Conservation (phyloP, 1,284 basidiomycete species). For the Malassezia globosa region DNA sequence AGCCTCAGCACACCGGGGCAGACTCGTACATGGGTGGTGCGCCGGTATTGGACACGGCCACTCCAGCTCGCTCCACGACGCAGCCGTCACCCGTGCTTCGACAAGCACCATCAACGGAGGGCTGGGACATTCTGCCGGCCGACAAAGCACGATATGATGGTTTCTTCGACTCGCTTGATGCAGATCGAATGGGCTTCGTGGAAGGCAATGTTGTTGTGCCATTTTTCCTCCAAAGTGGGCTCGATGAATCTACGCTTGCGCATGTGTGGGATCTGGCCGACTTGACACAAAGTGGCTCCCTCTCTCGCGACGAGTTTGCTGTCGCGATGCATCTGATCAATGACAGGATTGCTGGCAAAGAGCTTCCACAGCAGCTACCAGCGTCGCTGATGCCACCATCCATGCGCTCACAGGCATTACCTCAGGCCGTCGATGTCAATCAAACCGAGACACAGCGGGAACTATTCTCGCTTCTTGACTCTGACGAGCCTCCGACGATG, state of each 20-base stretch:
- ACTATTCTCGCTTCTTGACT: slow-evolving; percentile 54
- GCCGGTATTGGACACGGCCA: slow-evolving; percentile 7
- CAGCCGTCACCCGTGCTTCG: background rate
- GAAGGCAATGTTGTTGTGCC: slow-evolving; percentile 89
- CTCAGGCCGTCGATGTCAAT: slow-evolving; percentile 29
- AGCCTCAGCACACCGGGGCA: slow-evolving; percentile 15
- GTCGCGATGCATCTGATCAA: slow-evolving; percentile 93
- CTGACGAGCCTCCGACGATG: slow-evolving; percentile 51
- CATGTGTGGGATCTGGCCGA: slow-evolving; percentile 93
- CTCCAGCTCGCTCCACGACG: slow-evolving; percentile 7
- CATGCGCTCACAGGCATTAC: slow-evolving; percentile 51
- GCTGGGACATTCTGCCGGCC: slow-evolving; percentile 73
- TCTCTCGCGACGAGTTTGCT: slow-evolving; percentile 87
- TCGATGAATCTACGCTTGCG: slow-evolving; percentile 72
- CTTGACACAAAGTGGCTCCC: slow-evolving; percentile 71
- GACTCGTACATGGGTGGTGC: background rate
- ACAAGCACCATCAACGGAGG: background rate
- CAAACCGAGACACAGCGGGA: slow-evolving; percentile 47
- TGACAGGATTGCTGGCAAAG: slow-evolving; percentile 69
- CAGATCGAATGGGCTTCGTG: slow-evolving; percentile 64
- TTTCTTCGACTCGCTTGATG: slow-evolving; percentile 74
- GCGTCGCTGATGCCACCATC: slow-evolving; percentile 68
- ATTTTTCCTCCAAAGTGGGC: slow-evolving; percentile 84
- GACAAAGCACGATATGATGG: slow-evolving; percentile 72
- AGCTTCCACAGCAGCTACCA: slow-evolving; percentile 61